Conservation (phyloP, 768 basidiomycete genomes). For the Suillus brevipes region DNA sequence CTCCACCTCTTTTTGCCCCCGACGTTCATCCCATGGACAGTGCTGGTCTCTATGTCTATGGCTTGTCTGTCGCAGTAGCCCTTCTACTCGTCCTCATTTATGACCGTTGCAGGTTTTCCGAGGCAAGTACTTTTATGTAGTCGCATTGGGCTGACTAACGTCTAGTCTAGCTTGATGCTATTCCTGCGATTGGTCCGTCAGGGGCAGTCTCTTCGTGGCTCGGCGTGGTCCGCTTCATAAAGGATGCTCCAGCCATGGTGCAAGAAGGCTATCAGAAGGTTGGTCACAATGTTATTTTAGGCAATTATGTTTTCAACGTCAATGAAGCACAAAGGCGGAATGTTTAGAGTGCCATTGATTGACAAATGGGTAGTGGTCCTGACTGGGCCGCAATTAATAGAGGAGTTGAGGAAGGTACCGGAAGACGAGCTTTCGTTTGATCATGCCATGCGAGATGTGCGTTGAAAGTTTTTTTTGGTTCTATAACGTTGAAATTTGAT, state of each 20-base stretch:
- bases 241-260: constrained; percentile 34
- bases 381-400: constrained; percentile 41
- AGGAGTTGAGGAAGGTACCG: constrained; percentile 51
- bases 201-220: constrained; percentile 35
- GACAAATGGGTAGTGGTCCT: constrained; percentile 49
- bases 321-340: constrained; percentile 29
- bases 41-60: constrained; percentile 21
- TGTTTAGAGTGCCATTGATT: constrained; percentile 46
- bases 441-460: constrained; percentile 42
- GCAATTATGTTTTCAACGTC: constrained; percentile 17
- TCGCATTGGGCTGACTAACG: neutral
- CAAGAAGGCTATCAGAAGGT: constrained; percentile 39
- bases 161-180: constrained; percentile 24
- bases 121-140: constrained; percentile 18
- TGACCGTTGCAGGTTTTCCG: constrained; percentile 25
- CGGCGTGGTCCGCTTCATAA: constrained; percentile 31
- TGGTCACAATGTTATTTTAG: constrained; percentile 5
- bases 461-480: constrained; percentile 12
- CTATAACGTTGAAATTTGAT: constrained; percentile 10
- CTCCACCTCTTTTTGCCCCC: constrained; percentile 22
- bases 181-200: constrained; percentile 39
- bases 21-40: constrained; percentile 29
- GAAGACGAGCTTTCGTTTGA: constrained; percentile 47
- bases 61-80: constrained; percentile 14
- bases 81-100: constrained; percentile 16